phyloP scores from a whole-genome alignment of 495 filamentous ascomycete species.

The Hyaloscypha finlandica region DNA sequence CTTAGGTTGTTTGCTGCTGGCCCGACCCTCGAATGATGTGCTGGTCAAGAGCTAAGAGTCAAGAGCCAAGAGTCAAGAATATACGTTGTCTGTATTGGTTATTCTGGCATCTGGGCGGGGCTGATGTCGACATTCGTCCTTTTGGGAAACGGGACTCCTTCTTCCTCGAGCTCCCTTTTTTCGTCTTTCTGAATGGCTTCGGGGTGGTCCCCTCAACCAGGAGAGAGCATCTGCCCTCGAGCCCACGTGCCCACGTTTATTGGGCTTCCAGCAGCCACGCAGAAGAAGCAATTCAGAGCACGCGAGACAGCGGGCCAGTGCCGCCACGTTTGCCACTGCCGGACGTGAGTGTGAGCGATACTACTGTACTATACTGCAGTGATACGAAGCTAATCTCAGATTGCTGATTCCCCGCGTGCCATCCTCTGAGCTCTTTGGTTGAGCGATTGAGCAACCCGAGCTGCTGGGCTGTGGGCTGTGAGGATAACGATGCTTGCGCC shows the following conservation, averaged over 20 bases:
- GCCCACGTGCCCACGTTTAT: background rate
- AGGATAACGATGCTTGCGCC: background rate
- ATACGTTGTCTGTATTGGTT: background rate
- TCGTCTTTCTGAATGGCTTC: background rate
- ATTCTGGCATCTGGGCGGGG: background rate
- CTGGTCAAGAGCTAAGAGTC: background rate
- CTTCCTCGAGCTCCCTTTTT: background rate
- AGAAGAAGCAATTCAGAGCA: conserved; percentile 1
- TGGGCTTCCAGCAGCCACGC: background rate
- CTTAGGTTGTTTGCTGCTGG: background rate
- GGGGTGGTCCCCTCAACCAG: background rate
- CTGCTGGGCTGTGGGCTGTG: background rate
- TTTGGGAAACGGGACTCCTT: background rate
- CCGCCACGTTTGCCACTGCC: background rate
- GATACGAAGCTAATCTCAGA: conserved; percentile 6
- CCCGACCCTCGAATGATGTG: background rate
- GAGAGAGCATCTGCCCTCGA: background rate
- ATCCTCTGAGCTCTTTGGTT: background rate
- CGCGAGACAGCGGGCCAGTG: background rate
- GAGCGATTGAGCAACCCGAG: background rate
- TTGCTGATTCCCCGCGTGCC: background rate
- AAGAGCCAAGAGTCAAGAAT: background rate
- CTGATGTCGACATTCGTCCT: background rate
- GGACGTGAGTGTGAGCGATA: too few species aligned
- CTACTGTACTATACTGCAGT: too few species aligned